Conservation (phyloP, 2,329 filamentous ascomycete species). For the Aspergillus sp. region DNA sequence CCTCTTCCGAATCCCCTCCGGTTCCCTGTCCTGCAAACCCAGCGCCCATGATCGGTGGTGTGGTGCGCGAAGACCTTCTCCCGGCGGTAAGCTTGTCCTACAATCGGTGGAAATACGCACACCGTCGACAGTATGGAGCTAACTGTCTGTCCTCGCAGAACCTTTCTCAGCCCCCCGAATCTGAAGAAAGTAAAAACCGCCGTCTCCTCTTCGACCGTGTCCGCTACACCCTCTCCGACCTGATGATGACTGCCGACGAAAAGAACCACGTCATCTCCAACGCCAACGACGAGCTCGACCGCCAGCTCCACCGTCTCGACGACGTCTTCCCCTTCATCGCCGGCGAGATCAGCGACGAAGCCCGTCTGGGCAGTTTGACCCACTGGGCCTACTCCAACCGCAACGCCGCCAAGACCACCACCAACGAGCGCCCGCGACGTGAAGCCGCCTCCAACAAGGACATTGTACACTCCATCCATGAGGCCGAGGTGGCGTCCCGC, state of each 20-base stretch:
- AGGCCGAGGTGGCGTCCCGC: conserved; percentile 77
- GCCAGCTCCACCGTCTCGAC: conserved; percentile 80
- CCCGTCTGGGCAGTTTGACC: conserved; percentile 82
- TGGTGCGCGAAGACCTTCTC: conserved; percentile 32
- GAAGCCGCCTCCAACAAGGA: conserved; percentile 75
- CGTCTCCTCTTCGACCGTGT: conserved; percentile 76
- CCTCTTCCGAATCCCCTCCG: conserved; percentile 32
- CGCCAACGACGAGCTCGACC: conserved; percentile 82
- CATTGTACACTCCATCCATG: conserved; percentile 66
- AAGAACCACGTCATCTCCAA: conserved; percentile 96
- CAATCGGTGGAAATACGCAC: neutral
- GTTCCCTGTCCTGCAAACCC: conserved; percentile 32
- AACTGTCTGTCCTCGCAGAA: conserved; percentile 4
- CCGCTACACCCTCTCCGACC: conserved; percentile 73
- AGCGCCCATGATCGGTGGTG: conserved; percentile 35
- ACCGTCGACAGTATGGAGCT: neutral
- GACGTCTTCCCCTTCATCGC: conserved; percentile 84
- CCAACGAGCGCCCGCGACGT: conserved; percentile 70
- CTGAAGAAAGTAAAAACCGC: conserved; percentile 36
- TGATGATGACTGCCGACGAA: conserved; percentile 89
- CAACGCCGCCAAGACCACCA: conserved; percentile 54
- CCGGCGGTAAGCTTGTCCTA: conserved; percentile 23
- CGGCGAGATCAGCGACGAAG: conserved; percentile 87
- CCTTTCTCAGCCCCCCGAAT: conserved; percentile 28
- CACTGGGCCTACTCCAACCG: conserved; percentile 96